Evolutionary conservation across 2,329 filamentous ascomycete genomes (phyloP).

Genomic region (Trichoderma aggressivum): DNA sequence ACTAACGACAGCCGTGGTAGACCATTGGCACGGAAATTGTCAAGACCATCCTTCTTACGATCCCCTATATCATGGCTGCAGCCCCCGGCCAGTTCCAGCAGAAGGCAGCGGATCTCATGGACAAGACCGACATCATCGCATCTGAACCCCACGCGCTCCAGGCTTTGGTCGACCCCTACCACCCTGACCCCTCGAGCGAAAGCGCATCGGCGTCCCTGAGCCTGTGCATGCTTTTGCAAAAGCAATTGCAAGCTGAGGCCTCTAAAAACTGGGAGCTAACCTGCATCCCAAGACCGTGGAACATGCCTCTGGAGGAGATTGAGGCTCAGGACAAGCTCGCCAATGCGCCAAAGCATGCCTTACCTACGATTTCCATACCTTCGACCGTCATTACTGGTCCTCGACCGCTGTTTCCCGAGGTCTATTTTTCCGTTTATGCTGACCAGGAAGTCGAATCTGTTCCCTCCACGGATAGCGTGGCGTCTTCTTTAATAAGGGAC

Average conservation of each 20-base stretch:
- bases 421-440: slow-evolving; percentile 89
- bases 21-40: slow-evolving; percentile 80
- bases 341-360: slow-evolving; percentile 66
- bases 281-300: slow-evolving; percentile 65
- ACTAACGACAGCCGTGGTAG: slow-evolving; percentile 32
- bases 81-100: slow-evolving; percentile 66
- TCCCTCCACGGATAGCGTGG: slow-evolving; percentile 70
- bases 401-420: slow-evolving; percentile 80
- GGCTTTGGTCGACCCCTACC: slow-evolving; percentile 81
- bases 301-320: slow-evolving; percentile 58
- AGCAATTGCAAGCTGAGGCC: slow-evolving; percentile 77
- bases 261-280: slow-evolving; percentile 70
- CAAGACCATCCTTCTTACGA: slow-evolving; percentile 92
- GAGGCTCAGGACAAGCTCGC: slow-evolving; percentile 59
- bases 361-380: slow-evolving; percentile 75
- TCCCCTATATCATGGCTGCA: slow-evolving; percentile 83
- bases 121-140: slow-evolving; percentile 93
- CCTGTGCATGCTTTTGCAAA: slow-evolving; percentile 77
- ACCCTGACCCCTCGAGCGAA: slow-evolving; percentile 59
- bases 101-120: slow-evolving; percentile 74
- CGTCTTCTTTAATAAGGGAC: slow-evolving; percentile 81
- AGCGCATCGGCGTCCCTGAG: slow-evolving; percentile 63
- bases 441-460: slow-evolving; percentile 88
- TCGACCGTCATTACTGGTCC: slow-evolving; percentile 70
- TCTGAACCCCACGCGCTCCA: slow-evolving; percentile 84